Percentiles rank a stretch among this genome's conserved stretches.
Evolutionary conservation across 1,139 yeast genomes (phyloP).

Genomic region (Sporopachydermia cereana): DNA sequence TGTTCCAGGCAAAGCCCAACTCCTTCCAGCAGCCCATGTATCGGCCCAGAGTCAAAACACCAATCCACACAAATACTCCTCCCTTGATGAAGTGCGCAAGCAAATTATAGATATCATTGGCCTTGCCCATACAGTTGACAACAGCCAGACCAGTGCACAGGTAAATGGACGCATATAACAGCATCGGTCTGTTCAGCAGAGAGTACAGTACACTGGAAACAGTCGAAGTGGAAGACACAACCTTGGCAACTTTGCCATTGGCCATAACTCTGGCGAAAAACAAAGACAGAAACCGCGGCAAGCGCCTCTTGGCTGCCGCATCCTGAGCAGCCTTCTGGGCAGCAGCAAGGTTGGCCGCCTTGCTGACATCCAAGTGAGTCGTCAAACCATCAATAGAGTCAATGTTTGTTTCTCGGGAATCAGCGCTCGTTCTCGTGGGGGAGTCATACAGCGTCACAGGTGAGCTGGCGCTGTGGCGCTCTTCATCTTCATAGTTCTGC

Average conservation of each 20-base stretch:
- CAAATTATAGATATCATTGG: slow-evolving; percentile 55
- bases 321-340: background rate
- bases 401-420: slow-evolving; percentile 1
- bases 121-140: slow-evolving; percentile 59
- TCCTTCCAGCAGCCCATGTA: slow-evolving; percentile 71
- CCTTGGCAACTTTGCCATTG: slow-evolving; percentile 6
- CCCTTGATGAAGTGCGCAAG: slow-evolving; percentile 96
- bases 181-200: slow-evolving; percentile 51
- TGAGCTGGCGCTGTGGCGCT: slow-evolving; percentile 20
- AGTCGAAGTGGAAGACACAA: slow-evolving; percentile 12
- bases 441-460: slow-evolving; percentile 26
- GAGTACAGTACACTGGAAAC: slow-evolving; percentile 33
- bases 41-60: slow-evolving; percentile 67
- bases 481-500: slow-evolving; percentile 12
- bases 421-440: background rate
- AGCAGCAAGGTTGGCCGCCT: background rate
- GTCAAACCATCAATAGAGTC: slow-evolving; percentile 1
- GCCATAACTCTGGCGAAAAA: background rate
- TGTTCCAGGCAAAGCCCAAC: slow-evolving; percentile 91
- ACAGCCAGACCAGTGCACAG: slow-evolving; percentile 69
- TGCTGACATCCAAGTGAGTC: background rate
- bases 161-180: slow-evolving; percentile 48
- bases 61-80: slow-evolving; percentile 70
- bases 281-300: background rate
- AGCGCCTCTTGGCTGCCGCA: background rate